Conservation (phyloP, 208 protist species). For the Porcisia hertigi region DNA sequence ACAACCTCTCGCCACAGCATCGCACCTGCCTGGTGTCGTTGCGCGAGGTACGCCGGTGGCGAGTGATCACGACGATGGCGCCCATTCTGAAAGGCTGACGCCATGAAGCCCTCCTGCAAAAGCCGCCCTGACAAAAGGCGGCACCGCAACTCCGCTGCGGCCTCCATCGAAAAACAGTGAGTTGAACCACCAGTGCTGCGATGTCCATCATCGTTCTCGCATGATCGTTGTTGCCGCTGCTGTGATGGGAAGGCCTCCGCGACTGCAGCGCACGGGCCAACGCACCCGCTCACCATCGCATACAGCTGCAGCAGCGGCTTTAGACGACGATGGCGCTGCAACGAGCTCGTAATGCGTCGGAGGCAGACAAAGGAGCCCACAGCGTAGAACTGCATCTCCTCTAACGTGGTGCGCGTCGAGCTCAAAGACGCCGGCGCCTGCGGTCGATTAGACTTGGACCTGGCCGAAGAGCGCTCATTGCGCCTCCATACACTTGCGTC, state of each 20-base stretch:
- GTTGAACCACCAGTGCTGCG: background rate
- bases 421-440: background rate
- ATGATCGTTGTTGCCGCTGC: background rate
- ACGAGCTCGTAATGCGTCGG: constrained; percentile 61
- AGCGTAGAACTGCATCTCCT: constrained; percentile 40
- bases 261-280: background rate
- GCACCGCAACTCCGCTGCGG: constrained; percentile 10
- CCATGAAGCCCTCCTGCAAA: background rate
- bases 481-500: background rate
- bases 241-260: background rate
- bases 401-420: constrained; percentile 2
- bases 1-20: constrained; percentile 70
- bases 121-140: constrained; percentile 15
- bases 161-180: background rate
- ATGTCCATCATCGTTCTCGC: background rate
- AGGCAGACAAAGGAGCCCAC: constrained; percentile 60
- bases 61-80: background rate
- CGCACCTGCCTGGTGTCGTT: constrained; percentile 16
- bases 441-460: background rate
- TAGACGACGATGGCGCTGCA: constrained; percentile 56
- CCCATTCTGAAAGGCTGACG: background rate
- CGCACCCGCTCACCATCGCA: constrained; percentile 27
- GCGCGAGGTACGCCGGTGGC: background rate
- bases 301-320: constrained; percentile 58
- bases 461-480: background rate